These are phyloP conservation scores for Eimeria falciformis DNA, from an alignment of 169 alveolate genomes.

Conservation along the genomic window DNA sequence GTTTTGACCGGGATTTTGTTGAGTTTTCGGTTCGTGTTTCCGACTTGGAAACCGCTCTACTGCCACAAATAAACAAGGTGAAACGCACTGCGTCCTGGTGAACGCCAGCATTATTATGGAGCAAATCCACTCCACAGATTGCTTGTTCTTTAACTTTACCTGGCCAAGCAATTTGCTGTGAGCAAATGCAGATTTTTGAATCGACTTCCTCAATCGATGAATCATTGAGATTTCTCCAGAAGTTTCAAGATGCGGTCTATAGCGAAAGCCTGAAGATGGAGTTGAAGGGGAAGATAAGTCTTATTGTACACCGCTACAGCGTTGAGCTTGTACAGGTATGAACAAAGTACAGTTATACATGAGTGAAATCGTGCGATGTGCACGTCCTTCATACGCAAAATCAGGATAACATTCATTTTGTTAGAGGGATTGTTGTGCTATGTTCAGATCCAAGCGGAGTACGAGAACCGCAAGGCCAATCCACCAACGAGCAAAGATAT, in stretches of 20 bases:
- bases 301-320: slow-evolving; percentile 94
- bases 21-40: slow-evolving; percentile 94
- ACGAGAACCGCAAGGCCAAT: slow-evolving; percentile 89
- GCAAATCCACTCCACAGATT: no score
- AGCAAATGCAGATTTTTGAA: slow-evolving; percentile 81
- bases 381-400: neutral
- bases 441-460: slow-evolving; percentile 88
- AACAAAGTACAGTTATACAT: neutral
- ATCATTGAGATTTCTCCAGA: slow-evolving; percentile 91
- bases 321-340: slow-evolving; percentile 87
- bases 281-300: slow-evolving; percentile 91
- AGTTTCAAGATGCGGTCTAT: slow-evolving; percentile 92
- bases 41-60: slow-evolving; percentile 89
- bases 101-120: no score
- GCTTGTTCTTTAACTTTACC: neutral
- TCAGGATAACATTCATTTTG: neutral
- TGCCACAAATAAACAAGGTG: slow-evolving; percentile 92
- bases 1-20: slow-evolving; percentile 97
- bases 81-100: neutral
- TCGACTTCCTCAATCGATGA: slow-evolving; percentile 90
- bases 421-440: neutral
- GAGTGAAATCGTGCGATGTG: neutral
- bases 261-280: slow-evolving; percentile 92
- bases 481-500: slow-evolving; percentile 95
- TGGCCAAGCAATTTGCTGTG: neutral